Conservation (phyloP, 2,329 filamentous ascomycete species). For the Fusarium albidum region DNA sequence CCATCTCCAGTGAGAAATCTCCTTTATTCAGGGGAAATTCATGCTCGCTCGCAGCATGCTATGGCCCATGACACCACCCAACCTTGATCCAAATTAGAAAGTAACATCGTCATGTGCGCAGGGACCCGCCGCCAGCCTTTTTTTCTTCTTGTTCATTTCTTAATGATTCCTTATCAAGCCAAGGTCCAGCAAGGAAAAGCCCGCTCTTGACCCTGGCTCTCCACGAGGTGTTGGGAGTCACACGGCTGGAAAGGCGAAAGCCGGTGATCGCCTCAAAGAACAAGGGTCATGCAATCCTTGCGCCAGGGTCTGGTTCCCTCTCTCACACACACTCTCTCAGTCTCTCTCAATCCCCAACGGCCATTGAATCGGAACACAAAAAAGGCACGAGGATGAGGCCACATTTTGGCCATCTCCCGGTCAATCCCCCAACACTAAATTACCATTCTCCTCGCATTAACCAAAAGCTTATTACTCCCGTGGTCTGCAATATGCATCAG, state of each 20-base stretch:
- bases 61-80: background rate
- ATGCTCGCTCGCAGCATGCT: slow-evolving; percentile 9
- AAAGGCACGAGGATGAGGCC: slow-evolving; percentile 13
- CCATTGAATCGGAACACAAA: background rate
- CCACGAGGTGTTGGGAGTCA: slow-evolving; percentile 35
- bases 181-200: slow-evolving; percentile 20
- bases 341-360: slow-evolving; percentile 4
- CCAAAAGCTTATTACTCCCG: slow-evolving; percentile 33
- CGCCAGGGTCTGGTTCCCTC: background rate
- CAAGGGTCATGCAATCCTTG: slow-evolving; percentile 33
- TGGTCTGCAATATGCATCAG: slow-evolving; percentile 20
- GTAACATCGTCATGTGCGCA: slow-evolving; percentile 19
- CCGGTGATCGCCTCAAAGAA: slow-evolving; percentile 24
- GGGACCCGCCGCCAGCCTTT: slow-evolving; percentile 17
- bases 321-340: background rate
- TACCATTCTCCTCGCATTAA: slow-evolving; percentile 31
- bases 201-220: slow-evolving; percentile 16
- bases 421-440: slow-evolving; percentile 23
- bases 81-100: background rate
- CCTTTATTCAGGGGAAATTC: slow-evolving; percentile 13
- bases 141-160: slow-evolving; percentile 10
- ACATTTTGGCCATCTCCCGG: slow-evolving; percentile 7
- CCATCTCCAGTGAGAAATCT: background rate
- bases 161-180: slow-evolving; percentile 32
- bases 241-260: slow-evolving; percentile 13